A percentile compares a stretch with the other conserved stretches of the same genome.
Evolutionary conservation across 1,139 yeast genomes (phyloP).

Genomic region (Yamadazyma kanchanaburiensis): DNA sequence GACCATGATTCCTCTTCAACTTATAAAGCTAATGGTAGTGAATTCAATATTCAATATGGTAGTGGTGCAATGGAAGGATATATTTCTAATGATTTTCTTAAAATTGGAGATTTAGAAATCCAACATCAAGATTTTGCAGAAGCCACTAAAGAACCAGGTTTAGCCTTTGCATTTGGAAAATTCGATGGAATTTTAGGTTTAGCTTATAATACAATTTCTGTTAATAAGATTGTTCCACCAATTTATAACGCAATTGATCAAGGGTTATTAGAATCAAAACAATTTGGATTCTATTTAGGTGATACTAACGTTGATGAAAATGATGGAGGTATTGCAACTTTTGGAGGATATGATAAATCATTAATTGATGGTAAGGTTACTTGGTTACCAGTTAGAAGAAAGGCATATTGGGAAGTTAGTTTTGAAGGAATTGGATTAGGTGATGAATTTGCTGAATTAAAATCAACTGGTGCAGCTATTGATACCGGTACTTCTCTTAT

Average conservation of each 20-base stretch:
- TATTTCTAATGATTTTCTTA: slow-evolving; percentile 78
- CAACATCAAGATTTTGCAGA: slow-evolving; percentile 93
- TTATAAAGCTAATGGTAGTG: slow-evolving; percentile 81
- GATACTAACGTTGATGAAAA: slow-evolving; percentile 61
- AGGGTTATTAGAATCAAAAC: slow-evolving; percentile 77
- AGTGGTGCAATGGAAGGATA: slow-evolving; percentile 91
- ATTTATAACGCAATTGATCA: slow-evolving; percentile 80
- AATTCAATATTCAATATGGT: slow-evolving; percentile 84
- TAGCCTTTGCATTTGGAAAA: slow-evolving; percentile 97
- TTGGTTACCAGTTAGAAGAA: slow-evolving; percentile 96
- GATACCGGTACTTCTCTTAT: slow-evolving; percentile 98
- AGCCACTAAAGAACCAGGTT: slow-evolving; percentile 95
- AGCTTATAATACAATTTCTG: slow-evolving; percentile 89
- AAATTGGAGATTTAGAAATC: slow-evolving; percentile 79
- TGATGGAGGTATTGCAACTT: slow-evolving; percentile 87
- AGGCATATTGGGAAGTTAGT: slow-evolving; percentile 98
- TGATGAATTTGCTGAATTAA: slow-evolving; percentile 80
- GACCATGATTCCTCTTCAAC: slow-evolving; percentile 77
- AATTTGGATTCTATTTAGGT: slow-evolving; percentile 88
- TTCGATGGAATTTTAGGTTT: slow-evolving; percentile 96
- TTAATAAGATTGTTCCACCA: slow-evolving; percentile 87
- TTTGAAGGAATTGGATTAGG: slow-evolving; percentile 90
- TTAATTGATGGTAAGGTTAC: slow-evolving; percentile 78
- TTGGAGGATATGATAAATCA: slow-evolving; percentile 86
- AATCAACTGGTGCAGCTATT: slow-evolving; percentile 90